Conservation (phyloP, 495 filamentous ascomycete species). For the Annulohypoxylon maeteangense region DNA sequence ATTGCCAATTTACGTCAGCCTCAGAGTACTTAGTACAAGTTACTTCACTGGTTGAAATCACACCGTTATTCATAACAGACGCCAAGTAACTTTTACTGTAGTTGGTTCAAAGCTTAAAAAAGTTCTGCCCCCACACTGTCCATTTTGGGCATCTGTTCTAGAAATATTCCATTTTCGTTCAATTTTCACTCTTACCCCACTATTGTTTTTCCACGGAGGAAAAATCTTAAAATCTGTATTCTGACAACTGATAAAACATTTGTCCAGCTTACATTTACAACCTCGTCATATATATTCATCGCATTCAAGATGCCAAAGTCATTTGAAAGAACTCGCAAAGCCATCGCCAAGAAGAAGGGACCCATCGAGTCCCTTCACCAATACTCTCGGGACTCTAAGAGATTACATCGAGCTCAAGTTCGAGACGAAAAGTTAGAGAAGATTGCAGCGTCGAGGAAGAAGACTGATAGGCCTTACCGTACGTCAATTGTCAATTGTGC, state of each 20-base stretch:
- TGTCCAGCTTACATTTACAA: constrained; percentile 3
- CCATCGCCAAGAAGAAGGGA: constrained; percentile 81
- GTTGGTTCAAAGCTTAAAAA: background rate
- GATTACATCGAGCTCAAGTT: constrained; percentile 75
- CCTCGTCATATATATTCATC: constrained; percentile 8
- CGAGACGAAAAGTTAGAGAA: constrained; percentile 81
- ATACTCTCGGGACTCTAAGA: constrained; percentile 80
- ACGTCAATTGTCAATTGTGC: constrained; percentile 40
- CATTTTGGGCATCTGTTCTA: constrained; percentile 8
- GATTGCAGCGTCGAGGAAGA: constrained; percentile 68
- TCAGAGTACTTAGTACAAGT: background rate
- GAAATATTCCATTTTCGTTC: constrained; percentile 16
- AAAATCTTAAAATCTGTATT: constrained; percentile 23
- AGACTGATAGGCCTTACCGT: constrained; percentile 76
- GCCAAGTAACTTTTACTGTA: background rate
- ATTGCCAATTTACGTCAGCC: background rate
- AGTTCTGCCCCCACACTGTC: background rate
- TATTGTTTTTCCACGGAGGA: constrained; percentile 7
- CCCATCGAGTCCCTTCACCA: constrained; percentile 77
- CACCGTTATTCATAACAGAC: background rate
- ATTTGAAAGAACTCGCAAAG: constrained; percentile 82
- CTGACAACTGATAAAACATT: background rate
- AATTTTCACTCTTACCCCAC: constrained; percentile 37
- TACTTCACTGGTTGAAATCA: background rate
- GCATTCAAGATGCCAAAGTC: constrained; percentile 74